Percentiles rank a stretch among this genome's conserved stretches.
Evolutionary conservation across 495 filamentous ascomycete species (phyloP).

Genomic region (Lindgomyces ingoldianus): DNA sequence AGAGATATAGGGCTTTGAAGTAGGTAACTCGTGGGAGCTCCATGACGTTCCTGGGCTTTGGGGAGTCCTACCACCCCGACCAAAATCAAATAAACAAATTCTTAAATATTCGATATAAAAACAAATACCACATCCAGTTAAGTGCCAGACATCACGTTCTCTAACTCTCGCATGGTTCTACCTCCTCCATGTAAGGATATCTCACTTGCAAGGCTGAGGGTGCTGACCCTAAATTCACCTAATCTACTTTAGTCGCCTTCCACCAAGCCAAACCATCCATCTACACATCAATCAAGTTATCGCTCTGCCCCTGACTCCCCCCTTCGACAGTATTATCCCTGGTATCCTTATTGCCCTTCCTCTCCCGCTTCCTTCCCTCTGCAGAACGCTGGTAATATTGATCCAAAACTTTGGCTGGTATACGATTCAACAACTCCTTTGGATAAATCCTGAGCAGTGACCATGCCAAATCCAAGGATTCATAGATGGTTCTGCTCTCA

Average conservation of each 20-base stretch:
- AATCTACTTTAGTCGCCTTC: no score
- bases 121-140: neutral
- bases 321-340: slow-evolving; percentile 63
- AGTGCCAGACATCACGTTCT: neutral
- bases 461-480: slow-evolving; percentile 95
- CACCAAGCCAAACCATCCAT: no score
- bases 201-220: neutral
- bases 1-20: no score
- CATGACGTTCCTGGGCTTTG: no score
- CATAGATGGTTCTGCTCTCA: slow-evolving; percentile 83
- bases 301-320: slow-evolving; percentile 47
- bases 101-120: slow-evolving; percentile 23
- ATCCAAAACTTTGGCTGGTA: slow-evolving; percentile 88
- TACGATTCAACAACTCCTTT: slow-evolving; percentile 94
- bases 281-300: slow-evolving; percentile 47
- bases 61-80: no score
- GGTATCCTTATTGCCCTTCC: slow-evolving; percentile 62
- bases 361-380: slow-evolving; percentile 55
- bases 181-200: neutral
- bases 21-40: neutral
- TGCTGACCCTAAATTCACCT: no score
- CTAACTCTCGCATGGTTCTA: neutral
- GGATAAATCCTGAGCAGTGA: slow-evolving; percentile 93
- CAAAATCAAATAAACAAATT: no score
- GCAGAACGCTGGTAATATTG: slow-evolving; percentile 86